phyloP scores from a whole-genome alignment of 352 stramenopile genomes.

The Phytopythium boreale region DNA sequence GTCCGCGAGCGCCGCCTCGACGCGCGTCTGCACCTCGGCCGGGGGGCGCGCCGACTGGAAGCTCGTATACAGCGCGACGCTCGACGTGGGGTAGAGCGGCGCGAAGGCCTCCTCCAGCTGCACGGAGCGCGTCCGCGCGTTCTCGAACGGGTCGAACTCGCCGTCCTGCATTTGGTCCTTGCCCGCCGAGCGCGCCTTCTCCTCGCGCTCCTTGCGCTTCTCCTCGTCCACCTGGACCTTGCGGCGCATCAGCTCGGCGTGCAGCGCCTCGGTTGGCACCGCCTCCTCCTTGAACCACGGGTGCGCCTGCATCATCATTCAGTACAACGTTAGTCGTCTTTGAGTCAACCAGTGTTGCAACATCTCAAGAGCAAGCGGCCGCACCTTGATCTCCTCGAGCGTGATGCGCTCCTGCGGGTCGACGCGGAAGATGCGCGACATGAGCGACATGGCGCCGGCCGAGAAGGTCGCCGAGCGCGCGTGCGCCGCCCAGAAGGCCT shows the following conservation, averaged over 20 bases:
- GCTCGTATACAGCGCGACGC: slow-evolving; percentile 70
- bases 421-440: slow-evolving; percentile 70
- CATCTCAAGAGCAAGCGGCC: neutral
- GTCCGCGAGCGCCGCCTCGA: slow-evolving; percentile 54
- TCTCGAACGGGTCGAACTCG: slow-evolving; percentile 66
- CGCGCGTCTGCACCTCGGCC: slow-evolving; percentile 45
- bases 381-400: slow-evolving; percentile 71
- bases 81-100: slow-evolving; percentile 52
- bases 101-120: slow-evolving; percentile 35
- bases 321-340: neutral
- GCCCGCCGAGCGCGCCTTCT: slow-evolving; percentile 37
- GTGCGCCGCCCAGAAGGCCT: slow-evolving; percentile 80
- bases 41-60: slow-evolving; percentile 59
- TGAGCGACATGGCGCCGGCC: slow-evolving; percentile 59
- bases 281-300: slow-evolving; percentile 57
- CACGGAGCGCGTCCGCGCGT: slow-evolving; percentile 41
- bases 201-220: slow-evolving; percentile 63
- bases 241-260: slow-evolving; percentile 47
- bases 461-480: slow-evolving; percentile 72
- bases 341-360: too few relatives aligned
- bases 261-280: slow-evolving; percentile 38
- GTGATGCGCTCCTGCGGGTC: slow-evolving; percentile 74
- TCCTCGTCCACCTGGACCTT: slow-evolving; percentile 69
- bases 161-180: slow-evolving; percentile 40
- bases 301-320: slow-evolving; percentile 32